Evolutionary conservation across 306 rosid species (phyloP), one percentile per base, ranked within the genome.

Genomic region (Betula pendula): DNA sequence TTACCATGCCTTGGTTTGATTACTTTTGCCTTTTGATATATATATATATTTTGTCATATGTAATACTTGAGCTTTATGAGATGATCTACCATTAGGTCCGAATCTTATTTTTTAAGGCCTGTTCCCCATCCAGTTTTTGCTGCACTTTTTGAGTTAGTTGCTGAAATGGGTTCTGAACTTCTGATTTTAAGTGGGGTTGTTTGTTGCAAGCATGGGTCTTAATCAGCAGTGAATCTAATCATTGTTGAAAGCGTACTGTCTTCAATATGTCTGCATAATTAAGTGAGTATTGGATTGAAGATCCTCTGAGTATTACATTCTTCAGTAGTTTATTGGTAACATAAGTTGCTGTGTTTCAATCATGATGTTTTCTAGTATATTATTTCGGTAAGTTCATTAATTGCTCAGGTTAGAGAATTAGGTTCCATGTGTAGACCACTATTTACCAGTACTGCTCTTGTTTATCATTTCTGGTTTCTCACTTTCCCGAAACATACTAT

Each of bases 201-300:
- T 17, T 35, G 20, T 63, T 63, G 44, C 69, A 31, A 63, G 45
- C 22, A 59, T 33, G 45, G 45, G 45, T 63, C 69, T 8, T 8
- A 3, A 65, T 38, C 22, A 8, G 29, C 70, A 35, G 70, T 17
- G 70, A 35, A 65, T 62, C n/a, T 29, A 62, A 2, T 62, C 0
- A 62, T 31, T 62, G 44, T 62, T 33, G 44, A 33, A 62, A 31
- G 22, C 6, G 11, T 62, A 8, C 8, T 5, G 15, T 35, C 70
- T 65, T 65, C 70, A 65, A 65, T 65, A 24, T 65, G 45, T 35
- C 45, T 65, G 44, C 43, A 63, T 19, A 33, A 35, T 65, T 65
- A 12, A 31, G 4, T 2, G 25, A 33, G 70, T 55, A 29, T 27
- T 17, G 9, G 19, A 35, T 33, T 65, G 70, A 65, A 17, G 25